phyloP scores from a whole-genome alignment of 768 basidiomycete species.

The Epithele typhae region DNA sequence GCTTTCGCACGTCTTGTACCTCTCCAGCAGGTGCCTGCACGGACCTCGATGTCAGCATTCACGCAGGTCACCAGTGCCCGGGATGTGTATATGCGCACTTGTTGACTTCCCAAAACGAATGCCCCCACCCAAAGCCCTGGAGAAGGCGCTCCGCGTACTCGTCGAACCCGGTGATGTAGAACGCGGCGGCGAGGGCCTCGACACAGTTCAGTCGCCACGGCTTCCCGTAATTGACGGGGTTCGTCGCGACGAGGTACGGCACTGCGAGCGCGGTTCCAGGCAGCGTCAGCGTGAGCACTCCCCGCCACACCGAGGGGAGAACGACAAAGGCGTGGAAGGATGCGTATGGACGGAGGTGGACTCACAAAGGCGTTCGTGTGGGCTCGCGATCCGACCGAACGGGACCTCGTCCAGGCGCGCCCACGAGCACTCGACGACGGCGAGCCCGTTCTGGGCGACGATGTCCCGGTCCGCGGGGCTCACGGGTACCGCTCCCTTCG shows the following conservation, averaged over 20 bases:
- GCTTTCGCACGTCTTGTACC: constrained; percentile 68
- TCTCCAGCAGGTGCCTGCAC: constrained; percentile 43
- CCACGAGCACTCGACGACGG: constrained; percentile 99
- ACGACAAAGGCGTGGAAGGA: not conserved
- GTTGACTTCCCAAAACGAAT: constrained; percentile 84
- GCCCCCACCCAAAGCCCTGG: constrained; percentile 87
- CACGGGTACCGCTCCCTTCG: constrained; percentile 75
- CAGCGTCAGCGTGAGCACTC: not conserved
- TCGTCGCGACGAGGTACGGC: constrained; percentile 91
- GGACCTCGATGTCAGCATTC: too few species aligned
- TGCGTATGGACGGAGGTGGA: not conserved
- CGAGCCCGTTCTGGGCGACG: constrained; percentile 68
- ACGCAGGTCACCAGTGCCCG: too few species aligned
- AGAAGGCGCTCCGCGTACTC: constrained; percentile 75
- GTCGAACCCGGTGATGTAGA: constrained; percentile 89
- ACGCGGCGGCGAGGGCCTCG: constrained; percentile 90
- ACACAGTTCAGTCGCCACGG: constrained; percentile 96
- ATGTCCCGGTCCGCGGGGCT: constrained; percentile 84
- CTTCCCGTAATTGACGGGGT: constrained; percentile 97
- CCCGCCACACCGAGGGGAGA: not conserved
- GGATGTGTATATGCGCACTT: constrained; percentile 37
- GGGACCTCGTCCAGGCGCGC: constrained; percentile 93
- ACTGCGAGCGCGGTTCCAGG: constrained; percentile 46
- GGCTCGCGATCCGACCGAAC: constrained; percentile 88
- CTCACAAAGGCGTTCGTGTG: constrained; percentile 86